These are phyloP conservation scores for Ziziphus jujuba DNA, from an alignment of 306 rosid species.

Conservation along the genomic window DNA sequence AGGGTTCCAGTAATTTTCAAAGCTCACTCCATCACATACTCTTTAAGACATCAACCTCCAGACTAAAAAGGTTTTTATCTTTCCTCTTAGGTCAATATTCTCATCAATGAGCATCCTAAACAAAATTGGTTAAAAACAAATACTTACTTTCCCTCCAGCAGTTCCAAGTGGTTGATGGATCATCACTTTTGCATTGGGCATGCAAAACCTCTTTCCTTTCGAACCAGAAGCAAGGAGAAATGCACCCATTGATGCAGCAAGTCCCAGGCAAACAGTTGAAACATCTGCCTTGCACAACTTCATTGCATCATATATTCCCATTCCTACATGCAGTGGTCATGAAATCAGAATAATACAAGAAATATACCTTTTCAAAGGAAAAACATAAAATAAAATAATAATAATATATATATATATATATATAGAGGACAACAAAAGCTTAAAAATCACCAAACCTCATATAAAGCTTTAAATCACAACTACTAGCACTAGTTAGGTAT, in stretches of 20 bases:
- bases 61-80: too few species aligned
- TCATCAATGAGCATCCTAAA: neutral
- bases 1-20: too few species aligned
- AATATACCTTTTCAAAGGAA: too few species aligned
- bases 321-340: constrained; percentile 49
- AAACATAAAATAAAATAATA: too few species aligned
- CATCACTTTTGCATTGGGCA: constrained; percentile 96
- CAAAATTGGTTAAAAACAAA: neutral
- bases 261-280: constrained; percentile 91
- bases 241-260: constrained; percentile 99
- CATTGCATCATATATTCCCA: constrained; percentile 99
- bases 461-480: neutral
- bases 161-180: constrained; percentile 94
- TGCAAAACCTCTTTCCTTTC: constrained; percentile 93
- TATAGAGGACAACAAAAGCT: too few species aligned
- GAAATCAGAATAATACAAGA: constrained; percentile 21
- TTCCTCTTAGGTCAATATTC: neutral
- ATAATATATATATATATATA: too few species aligned
- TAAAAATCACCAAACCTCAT: neutral
- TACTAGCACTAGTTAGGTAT: neutral
- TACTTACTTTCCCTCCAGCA: constrained; percentile 76
- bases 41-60: too few species aligned
- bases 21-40: too few species aligned
- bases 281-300: constrained; percentile 93
- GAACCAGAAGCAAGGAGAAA: constrained; percentile 89